Evolutionary conservation across 2,329 filamentous ascomycete genomes (phyloP).

Genomic region (Xenoacremonium recifei): DNA sequence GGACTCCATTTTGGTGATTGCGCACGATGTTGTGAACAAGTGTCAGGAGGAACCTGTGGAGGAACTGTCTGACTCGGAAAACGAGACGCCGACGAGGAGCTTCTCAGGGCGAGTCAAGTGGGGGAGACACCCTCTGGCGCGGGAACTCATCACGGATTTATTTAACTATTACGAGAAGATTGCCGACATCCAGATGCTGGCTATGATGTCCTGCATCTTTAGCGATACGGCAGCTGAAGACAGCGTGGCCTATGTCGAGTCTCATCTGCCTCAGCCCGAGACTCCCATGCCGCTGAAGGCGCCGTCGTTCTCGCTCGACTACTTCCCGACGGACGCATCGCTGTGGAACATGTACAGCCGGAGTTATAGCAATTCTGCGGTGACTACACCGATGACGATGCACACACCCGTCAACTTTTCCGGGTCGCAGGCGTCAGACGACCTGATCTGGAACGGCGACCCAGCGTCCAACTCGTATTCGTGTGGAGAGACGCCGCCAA

Average conservation of each 20-base stretch:
- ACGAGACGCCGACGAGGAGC: slow-evolving; percentile 14
- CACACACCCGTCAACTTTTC: slow-evolving; percentile 55
- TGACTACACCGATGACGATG: slow-evolving; percentile 56
- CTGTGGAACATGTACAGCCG: slow-evolving; percentile 52
- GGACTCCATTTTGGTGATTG: slow-evolving; percentile 67
- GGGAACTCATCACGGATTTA: slow-evolving; percentile 59
- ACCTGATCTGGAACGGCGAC: slow-evolving; percentile 51
- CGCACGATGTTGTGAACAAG: slow-evolving; percentile 55
- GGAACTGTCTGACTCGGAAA: slow-evolving; percentile 9
- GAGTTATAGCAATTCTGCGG: slow-evolving; percentile 52
- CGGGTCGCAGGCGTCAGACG: slow-evolving; percentile 57
- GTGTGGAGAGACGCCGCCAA: slow-evolving; percentile 60
- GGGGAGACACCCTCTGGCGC: slow-evolving; percentile 64
- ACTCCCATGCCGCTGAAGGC: slow-evolving; percentile 65
- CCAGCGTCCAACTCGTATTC: slow-evolving; percentile 58
- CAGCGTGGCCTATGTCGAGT: slow-evolving; percentile 56
- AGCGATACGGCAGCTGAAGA: slow-evolving; percentile 58
- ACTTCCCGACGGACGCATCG: slow-evolving; percentile 59
- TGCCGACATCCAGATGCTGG: slow-evolving; percentile 68
- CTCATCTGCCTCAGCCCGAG: slow-evolving; percentile 55
- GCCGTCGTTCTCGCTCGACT: slow-evolving; percentile 64
- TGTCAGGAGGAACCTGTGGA: slow-evolving; percentile 16
- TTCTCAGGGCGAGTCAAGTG: slow-evolving; percentile 64
- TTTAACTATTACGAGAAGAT: slow-evolving; percentile 62
- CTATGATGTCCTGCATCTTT: slow-evolving; percentile 70